These are phyloP conservation scores for Lepidium aucheri DNA, from an alignment of 345 rosid genomes.

Conservation along the genomic window DNA sequence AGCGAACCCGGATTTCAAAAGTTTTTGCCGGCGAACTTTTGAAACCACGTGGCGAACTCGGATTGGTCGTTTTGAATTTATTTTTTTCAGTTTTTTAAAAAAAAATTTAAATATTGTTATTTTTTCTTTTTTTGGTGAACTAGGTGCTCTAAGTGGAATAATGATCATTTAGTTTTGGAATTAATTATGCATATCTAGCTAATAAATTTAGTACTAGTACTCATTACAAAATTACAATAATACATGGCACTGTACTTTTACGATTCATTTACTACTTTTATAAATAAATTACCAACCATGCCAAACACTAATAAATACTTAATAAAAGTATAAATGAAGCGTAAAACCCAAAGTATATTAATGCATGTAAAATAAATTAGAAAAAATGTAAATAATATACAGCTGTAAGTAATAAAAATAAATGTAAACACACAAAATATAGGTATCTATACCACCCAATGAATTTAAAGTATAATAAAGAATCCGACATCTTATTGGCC, in stretches of 20 bases:
- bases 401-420: not conserved
- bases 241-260: not conserved
- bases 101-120: no score
- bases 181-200: not conserved
- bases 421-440: not conserved
- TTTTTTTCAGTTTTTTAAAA: no score
- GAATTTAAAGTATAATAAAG: not conserved
- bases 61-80: no score
- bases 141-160: not conserved
- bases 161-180: not conserved
- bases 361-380: not conserved
- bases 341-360: not conserved
- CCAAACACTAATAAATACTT: not conserved
- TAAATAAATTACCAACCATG: not conserved
- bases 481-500: slow-evolving; percentile 16
- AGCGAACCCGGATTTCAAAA: no score
- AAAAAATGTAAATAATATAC: not conserved
- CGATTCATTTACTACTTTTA: not conserved
- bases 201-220: not conserved
- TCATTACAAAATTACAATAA: not conserved
- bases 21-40: no score
- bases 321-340: not conserved
- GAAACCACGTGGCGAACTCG: no score
- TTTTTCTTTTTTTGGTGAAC: no score
- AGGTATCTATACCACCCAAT: not conserved